Percentiles rank a stretch among this genome's conserved stretches.
Evolutionary conservation across 345 rosid species (phyloP).

Genomic region (Zanthoxylum bungeanum): DNA sequence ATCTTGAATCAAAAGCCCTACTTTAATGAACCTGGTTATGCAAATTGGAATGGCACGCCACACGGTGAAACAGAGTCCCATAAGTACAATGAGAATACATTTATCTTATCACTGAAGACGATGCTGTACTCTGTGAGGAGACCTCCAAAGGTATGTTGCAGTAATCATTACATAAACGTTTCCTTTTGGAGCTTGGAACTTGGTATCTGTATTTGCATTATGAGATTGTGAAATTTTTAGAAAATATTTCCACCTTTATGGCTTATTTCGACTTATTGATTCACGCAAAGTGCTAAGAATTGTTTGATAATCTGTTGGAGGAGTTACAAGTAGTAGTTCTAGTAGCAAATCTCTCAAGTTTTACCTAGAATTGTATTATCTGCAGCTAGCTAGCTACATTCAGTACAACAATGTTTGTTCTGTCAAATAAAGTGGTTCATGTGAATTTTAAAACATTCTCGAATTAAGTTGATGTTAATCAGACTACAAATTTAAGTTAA

Average conservation of each 20-base stretch:
- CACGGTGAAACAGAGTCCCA: constrained; percentile 47
- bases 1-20: constrained; percentile 81
- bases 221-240: neutral
- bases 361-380: neutral
- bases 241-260: neutral
- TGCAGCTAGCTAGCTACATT: neutral
- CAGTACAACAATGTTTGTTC: neutral
- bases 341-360: neutral
- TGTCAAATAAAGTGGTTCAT: neutral
- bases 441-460: neutral
- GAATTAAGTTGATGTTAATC: neutral
- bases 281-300: neutral
- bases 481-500: neutral
- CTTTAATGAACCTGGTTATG: constrained; percentile 89
- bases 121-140: constrained; percentile 68
- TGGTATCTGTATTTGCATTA: no score
- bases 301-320: neutral
- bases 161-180: no score
- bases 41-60: constrained; percentile 31
- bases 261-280: neutral
- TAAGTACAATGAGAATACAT: constrained; percentile 62
- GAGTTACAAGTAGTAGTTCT: neutral
- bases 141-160: constrained; percentile 87
- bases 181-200: no score
- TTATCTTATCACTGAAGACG: constrained; percentile 59